Percentiles rank a stretch among this genome's conserved stretches.
Evolutionary conservation across 306 rosid genomes (phyloP).

Genomic region (Cucurbita pepo): DNA sequence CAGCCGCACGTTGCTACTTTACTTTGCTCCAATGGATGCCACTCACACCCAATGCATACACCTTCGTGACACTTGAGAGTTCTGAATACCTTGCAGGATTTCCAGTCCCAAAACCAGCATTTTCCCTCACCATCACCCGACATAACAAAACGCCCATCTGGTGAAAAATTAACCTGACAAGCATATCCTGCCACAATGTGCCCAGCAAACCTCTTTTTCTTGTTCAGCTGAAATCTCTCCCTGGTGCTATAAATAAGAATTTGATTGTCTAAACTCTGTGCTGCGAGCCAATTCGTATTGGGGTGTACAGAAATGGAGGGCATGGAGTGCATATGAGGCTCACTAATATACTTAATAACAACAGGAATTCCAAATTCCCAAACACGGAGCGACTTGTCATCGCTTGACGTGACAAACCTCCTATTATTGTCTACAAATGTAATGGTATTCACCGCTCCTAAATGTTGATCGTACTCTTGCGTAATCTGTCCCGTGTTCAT

Average conservation of each 20-base stretch:
- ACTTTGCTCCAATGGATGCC: conserved; percentile 97
- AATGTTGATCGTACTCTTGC: conserved; percentile 98
- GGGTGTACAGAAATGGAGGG: conserved; percentile 91
- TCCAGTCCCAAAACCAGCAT: conserved; percentile 99
- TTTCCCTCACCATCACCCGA: conserved; percentile 92
- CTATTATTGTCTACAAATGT: conserved; percentile 94
- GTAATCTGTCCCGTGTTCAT: conserved; percentile 84
- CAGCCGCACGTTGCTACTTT: conserved; percentile 98
- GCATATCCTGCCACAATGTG: conserved; percentile 94
- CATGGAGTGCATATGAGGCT: conserved; percentile 99
- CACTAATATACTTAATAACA: conserved; percentile 89
- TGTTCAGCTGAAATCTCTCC: conserved; percentile 97
- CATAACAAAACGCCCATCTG: conserved; percentile 90
- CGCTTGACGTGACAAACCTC: conserved; percentile 94
- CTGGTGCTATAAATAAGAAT: conserved; percentile 88
- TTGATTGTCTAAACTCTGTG: conserved; percentile 97
- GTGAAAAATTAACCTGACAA: conserved; percentile 87
- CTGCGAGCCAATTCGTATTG: conserved; percentile 84
- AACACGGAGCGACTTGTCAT: conserved; percentile 84
- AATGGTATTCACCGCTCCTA: conserved; percentile 95
- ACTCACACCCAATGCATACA: conserved; percentile 76
- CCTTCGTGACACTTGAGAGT: conserved; percentile 90
- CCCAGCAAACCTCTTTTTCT: conserved; percentile 92
- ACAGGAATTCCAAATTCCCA: conserved; percentile 99
- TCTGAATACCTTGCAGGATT: conserved; percentile 91